Base-by-base conservation (phyloP, 2,329 filamentous ascomycete species). In the Neonectria hederae region DNA sequence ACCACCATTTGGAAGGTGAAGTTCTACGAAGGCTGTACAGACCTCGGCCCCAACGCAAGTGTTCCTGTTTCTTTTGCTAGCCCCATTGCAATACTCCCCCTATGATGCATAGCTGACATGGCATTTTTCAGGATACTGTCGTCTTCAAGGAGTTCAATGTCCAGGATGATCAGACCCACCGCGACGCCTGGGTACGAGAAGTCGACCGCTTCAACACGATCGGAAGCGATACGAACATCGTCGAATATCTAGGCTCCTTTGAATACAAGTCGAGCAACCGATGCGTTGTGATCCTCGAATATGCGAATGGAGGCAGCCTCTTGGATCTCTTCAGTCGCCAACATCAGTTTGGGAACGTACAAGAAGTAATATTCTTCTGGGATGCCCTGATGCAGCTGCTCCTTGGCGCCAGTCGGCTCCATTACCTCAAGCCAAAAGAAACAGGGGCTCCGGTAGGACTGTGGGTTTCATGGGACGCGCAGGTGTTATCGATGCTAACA, bases 171-270 rank as follows among this genome's bases (percentile, higher is more conserved):
- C 45, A 65, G 10, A 8, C 11, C 1, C 22, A 67, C 2, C 59
- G 62, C 14, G 8, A 45, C 1, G 35, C 65, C 1, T 69, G 65
- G 65, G 21, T 14, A 1, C 53, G 17, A 22, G 68, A 70, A 32
- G 59, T 42, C 14, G 22, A 54, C 2, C 45, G 55, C 6, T 63
- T 62, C 3, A 38, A n/a, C 3, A 49, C 43, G 10, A 65, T 69
- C 26, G 56, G 55, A 1, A 61, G 32, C 3, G 45, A 28, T n/a
- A 48, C 60, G 1, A 17, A 69, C 9, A 62, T 63, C 6, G 59
- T 68, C 10, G 35, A 38, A n/a, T 68, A 62, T 13, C 51, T 70
- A 1, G 68, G 65, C 1, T 67, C 67, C 0, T 70, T 70, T 21
- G 59, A 66, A 17, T 59, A 13, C 5, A 3, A 38, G 2, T 9